These are phyloP conservation scores for Bretschneidera sinensis DNA, from an alignment of 345 rosid species.

Conservation along the genomic window DNA sequence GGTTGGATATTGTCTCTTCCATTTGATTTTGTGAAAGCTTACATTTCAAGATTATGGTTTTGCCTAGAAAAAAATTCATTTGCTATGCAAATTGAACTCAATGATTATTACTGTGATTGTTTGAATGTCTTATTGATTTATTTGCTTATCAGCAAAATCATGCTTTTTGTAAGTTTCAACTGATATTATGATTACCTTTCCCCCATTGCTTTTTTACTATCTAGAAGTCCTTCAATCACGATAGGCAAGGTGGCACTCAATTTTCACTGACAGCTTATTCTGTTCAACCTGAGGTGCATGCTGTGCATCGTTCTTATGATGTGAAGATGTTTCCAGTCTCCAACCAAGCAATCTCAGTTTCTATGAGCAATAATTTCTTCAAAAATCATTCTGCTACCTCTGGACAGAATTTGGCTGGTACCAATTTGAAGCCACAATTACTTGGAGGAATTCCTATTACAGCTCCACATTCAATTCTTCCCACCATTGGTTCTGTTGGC, in stretches of 20 bases:
- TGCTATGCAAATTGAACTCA: not conserved
- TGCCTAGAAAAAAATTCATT: too few relatives aligned
- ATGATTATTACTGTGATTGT: too few relatives aligned
- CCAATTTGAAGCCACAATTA: slow-evolving; percentile 31
- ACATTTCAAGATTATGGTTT: too few relatives aligned
- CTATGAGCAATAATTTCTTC: slow-evolving; percentile 28
- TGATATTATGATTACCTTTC: slow-evolving; percentile 7
- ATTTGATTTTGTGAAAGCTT: too few relatives aligned
- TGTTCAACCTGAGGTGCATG: slow-evolving; percentile 25
- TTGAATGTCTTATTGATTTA: not conserved
- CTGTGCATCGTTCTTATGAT: slow-evolving; percentile 21
- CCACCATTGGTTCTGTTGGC: slow-evolving; percentile 28
- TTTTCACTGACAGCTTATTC: slow-evolving; percentile 30
- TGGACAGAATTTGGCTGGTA: slow-evolving; percentile 16
- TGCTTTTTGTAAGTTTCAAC: not conserved
- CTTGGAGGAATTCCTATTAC: slow-evolving; percentile 45
- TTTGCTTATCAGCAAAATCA: not conserved
- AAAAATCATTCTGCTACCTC: slow-evolving; percentile 29
- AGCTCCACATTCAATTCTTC: slow-evolving; percentile 33
- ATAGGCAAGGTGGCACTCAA: slow-evolving; percentile 29
- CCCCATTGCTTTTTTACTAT: slow-evolving; percentile 14
- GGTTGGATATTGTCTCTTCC: too few relatives aligned
- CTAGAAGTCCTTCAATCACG: slow-evolving; percentile 32
- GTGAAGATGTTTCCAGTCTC: slow-evolving; percentile 33
- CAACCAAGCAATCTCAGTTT: slow-evolving; percentile 22